These are phyloP conservation scores for Monosporascus sp. DNA, from an alignment of 2,329 filamentous ascomycete genomes.

Conservation along the genomic window DNA sequence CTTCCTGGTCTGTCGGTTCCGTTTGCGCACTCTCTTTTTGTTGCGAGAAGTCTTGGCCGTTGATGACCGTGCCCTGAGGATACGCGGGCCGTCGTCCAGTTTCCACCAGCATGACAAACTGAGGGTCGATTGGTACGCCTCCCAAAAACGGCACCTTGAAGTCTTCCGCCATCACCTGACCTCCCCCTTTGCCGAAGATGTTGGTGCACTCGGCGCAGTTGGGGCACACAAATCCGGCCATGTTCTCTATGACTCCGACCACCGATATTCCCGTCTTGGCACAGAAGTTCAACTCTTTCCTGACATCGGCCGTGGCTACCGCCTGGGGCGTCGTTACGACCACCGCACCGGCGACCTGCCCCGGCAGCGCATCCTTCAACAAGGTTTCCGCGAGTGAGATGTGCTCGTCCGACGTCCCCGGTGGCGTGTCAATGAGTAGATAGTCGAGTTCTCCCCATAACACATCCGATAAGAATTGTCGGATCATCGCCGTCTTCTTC, in stretches of 20 bases:
- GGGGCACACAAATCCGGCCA: constrained; percentile 85
- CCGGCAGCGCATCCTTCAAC: constrained; percentile 54
- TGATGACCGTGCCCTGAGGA: constrained; percentile 60
- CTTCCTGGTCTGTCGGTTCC: constrained; percentile 17
- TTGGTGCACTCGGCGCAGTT: constrained; percentile 83
- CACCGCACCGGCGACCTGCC: constrained; percentile 78
- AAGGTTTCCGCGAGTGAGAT: constrained; percentile 90
- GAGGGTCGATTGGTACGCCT: constrained; percentile 84
- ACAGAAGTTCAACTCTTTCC: constrained; percentile 93
- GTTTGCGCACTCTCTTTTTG: constrained; percentile 22
- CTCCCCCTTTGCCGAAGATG: constrained; percentile 87
- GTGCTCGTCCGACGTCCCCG: constrained; percentile 94
- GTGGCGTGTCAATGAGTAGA: constrained; percentile 90
- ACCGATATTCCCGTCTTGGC: constrained; percentile 73
- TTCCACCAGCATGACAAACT: constrained; percentile 84
- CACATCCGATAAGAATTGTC: constrained; percentile 90
- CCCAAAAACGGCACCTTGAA: constrained; percentile 81
- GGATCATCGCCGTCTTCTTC: constrained; percentile 98
- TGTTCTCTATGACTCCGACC: constrained; percentile 92
- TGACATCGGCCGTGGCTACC: constrained; percentile 86
- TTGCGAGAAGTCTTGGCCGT: constrained; percentile 49
- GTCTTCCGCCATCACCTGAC: constrained; percentile 81
- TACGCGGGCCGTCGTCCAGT: constrained; percentile 62
- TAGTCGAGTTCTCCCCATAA: constrained; percentile 87
- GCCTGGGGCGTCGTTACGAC: constrained; percentile 96